phyloP scores from a whole-genome alignment of 495 filamentous ascomycete species.

The Hyaloscypha hepaticicola region DNA sequence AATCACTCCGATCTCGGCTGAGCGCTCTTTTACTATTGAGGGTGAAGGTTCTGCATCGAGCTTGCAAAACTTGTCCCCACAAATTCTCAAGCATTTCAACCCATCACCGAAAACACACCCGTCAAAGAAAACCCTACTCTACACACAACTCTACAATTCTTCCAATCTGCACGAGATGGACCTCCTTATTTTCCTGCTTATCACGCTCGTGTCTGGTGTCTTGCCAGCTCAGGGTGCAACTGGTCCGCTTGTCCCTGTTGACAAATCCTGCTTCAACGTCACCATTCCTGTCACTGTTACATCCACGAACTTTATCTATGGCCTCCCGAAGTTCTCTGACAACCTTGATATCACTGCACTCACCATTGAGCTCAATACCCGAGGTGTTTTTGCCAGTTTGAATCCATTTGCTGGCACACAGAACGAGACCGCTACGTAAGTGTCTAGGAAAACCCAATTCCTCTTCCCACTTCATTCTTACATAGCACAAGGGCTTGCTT shows the following conservation, averaged over 20 bases:
- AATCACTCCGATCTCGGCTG: too few species aligned
- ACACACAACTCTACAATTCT: neutral
- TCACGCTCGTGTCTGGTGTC: neutral
- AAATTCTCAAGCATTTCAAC: too few species aligned
- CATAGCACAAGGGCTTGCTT: too few species aligned
- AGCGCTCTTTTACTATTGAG: too few species aligned
- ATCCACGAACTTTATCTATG: neutral
- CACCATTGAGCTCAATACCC: neutral
- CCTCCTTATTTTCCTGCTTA: neutral
- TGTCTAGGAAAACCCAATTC: too few species aligned
- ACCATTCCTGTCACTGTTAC: conserved; percentile 7
- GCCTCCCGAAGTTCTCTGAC: neutral
- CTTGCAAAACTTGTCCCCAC: too few species aligned
- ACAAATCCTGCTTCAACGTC: neutral
- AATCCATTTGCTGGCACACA: neutral
- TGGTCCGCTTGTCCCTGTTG: neutral
- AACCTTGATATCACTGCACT: neutral
- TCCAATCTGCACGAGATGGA: neutral
- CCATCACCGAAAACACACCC: too few species aligned
- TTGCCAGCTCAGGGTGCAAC: too few species aligned
- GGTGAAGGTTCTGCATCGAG: too few species aligned
- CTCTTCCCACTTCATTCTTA: too few species aligned
- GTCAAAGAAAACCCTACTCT: too few species aligned
- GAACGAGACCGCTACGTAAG: neutral
- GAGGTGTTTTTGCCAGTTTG: neutral